Percentiles rank a stretch among this genome's conserved stretches.
Evolutionary conservation across 2,329 filamentous ascomycete species (phyloP).

Genomic region (Aspergillus persii): DNA sequence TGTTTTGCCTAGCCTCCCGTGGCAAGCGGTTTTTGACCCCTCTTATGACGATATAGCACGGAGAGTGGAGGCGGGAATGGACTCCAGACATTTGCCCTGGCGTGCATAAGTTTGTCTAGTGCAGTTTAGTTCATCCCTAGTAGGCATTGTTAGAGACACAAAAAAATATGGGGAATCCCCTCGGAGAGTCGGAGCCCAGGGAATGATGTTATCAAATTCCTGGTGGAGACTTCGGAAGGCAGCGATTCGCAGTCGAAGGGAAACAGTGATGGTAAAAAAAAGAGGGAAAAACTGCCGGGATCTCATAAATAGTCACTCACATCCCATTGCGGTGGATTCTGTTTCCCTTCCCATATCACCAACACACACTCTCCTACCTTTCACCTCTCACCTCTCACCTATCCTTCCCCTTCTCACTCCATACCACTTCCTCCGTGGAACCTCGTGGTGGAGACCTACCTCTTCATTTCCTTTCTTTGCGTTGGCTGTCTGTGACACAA

Average conservation of each 20-base stretch:
- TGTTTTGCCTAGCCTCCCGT: background rate
- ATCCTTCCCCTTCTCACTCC: background rate
- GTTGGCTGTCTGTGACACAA: constrained; percentile 7
- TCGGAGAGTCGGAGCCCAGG: background rate
- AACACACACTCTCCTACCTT: background rate
- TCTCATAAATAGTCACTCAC: constrained; percentile 12
- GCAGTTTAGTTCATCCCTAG: constrained; percentile 3
- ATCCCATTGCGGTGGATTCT: background rate
- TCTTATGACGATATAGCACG: constrained; percentile 7
- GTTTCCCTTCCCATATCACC: background rate
- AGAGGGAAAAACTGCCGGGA: background rate
- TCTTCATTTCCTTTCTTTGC: constrained; percentile 1
- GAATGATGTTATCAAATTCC: constrained; percentile 2
- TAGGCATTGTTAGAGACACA: background rate
- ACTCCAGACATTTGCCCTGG: background rate
- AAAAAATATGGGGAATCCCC: constrained; percentile 10
- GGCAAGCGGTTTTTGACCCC: background rate
- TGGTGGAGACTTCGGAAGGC: constrained; percentile 7
- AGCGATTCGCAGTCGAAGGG: background rate
- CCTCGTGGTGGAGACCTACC: background rate
- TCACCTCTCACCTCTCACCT: background rate
- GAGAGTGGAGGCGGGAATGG: background rate
- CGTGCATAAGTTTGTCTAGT: background rate
- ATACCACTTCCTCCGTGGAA: background rate
- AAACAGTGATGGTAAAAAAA: constrained; percentile 3